Percentiles rank a stretch among this genome's conserved stretches.
Conservation (phyloP, 1,139 yeast genomes). For the Lodderomyces oxycetoniae region DNA sequence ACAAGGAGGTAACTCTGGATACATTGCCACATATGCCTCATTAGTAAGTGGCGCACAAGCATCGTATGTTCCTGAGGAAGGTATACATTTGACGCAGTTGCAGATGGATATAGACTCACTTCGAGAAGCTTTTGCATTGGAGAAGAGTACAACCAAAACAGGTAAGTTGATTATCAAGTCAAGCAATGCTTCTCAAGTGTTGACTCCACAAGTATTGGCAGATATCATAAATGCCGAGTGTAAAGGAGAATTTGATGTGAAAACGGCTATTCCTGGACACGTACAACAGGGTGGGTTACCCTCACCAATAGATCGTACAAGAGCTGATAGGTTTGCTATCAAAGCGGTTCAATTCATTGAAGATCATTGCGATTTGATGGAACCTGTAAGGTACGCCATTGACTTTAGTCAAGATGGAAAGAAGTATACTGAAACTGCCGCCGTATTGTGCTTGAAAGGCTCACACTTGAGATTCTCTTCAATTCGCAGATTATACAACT, state of each 20-base stretch:
- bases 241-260: constrained; percentile 73
- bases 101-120: constrained; percentile 59
- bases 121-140: constrained; percentile 52
- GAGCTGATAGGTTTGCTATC: constrained; percentile 87
- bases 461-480: constrained; percentile 74
- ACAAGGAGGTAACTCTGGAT: constrained; percentile 85
- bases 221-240: constrained; percentile 79
- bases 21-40: constrained; percentile 66
- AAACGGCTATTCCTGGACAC: constrained; percentile 97
- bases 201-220: constrained; percentile 76
- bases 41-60: constrained; percentile 71
- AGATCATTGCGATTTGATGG: constrained; percentile 25
- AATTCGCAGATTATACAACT: constrained; percentile 72
- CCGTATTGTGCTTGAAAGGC: constrained; percentile 80
- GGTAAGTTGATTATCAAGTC: constrained; percentile 86
- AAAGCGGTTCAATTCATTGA: constrained; percentile 86
- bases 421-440: constrained; percentile 56
- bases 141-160: constrained; percentile 57
- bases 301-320: constrained; percentile 88
- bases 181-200: constrained; percentile 77
- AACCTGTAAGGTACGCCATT: constrained; percentile 22
- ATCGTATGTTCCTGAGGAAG: constrained; percentile 72
- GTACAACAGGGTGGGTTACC: constrained; percentile 98
- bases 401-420: constrained; percentile 34
- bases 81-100: constrained; percentile 52